Evolutionary conservation across 805 yeast genomes (phyloP), one percentile per base, ranked within the genome.

Genomic region (Cyberlindnera nakhonratchasimensis): DNA sequence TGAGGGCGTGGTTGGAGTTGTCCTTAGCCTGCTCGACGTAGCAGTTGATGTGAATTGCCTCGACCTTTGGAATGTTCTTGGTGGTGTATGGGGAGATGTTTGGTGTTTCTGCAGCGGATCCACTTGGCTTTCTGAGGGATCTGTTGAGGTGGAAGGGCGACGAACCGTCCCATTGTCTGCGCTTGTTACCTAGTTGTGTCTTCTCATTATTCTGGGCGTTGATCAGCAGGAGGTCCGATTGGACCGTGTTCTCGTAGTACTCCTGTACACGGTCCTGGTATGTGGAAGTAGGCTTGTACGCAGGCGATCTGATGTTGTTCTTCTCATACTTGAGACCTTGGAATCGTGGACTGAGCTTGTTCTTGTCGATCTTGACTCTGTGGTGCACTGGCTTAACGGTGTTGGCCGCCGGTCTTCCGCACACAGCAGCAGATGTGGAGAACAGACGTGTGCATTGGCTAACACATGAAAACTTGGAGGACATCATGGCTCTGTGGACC

Each of bases 321-420:
- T 82, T 80, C 22, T 82, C 77, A 37, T 73, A 65, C 48, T 84
- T 75, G 44, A 86, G 65, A 29, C 79, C 85, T 39, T 84, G 79
- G 63, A 81, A 85, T 46, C 82, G 71, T 43, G 91, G 89, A 28
- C 90, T 82, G 37, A 91, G 74, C 41, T 77, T 76, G 29, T 79
- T 67, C 63, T 93, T 93, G 55, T 77, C 74, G 58, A 87, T 79
- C 51, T 77, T 79, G 33, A 91, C 86, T 46, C 78, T 74, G 65
- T 93, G 99, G 63, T 93, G 99, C 13, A 91, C 95, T 2, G 99
- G 98, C 38, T 83, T 77, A 28, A 87, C 90, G 39, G 86, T 75
- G 29, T 95, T 83, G 62, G 75, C 77, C 23, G 79, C 83, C 37
- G 74, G 74, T 61, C 67, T 74, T 44, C 65, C 65, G 29, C 57